phyloP scores from a whole-genome alignment of 139 green algal genomes.

The Volvox reticuliferus region DNA sequence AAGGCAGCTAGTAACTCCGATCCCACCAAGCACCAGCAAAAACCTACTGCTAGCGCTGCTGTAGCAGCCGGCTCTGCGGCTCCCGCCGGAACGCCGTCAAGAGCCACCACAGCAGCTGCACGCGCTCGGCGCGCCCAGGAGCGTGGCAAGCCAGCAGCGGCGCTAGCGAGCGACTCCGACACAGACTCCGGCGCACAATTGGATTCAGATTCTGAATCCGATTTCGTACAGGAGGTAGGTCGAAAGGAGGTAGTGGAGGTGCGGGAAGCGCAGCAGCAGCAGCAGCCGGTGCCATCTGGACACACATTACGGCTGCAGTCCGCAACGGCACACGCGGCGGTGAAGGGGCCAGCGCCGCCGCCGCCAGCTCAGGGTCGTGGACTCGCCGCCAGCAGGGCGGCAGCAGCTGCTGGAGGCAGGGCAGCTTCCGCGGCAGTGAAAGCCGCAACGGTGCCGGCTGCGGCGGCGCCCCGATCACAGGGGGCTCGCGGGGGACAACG shows the following conservation, averaged over 20 bases:
- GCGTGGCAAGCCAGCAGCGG: no score
- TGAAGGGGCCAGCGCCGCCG: background rate
- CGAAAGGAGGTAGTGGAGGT: background rate
- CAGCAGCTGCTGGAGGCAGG: background rate
- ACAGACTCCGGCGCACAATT: no score
- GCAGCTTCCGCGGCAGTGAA: background rate
- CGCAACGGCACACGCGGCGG: background rate
- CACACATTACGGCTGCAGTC: background rate
- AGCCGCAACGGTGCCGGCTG: background rate
- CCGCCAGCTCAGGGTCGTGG: background rate
- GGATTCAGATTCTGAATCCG: no score
- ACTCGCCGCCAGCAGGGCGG: background rate
- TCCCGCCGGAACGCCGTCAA: background rate
- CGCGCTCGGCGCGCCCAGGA: no score
- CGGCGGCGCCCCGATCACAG: background rate
- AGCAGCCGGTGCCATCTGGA: background rate
- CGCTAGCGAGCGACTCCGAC: no score
- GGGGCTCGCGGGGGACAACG: no score
- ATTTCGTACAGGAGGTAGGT: background rate
- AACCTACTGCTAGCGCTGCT: background rate
- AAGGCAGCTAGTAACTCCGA: no score
- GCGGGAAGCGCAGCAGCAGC: background rate
- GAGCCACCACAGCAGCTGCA: no score
- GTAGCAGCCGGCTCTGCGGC: background rate
- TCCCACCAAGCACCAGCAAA: no score